phyloP scores from a whole-genome alignment of 495 filamentous ascomycete genomes.

The Chaetomidium leptoderma region DNA sequence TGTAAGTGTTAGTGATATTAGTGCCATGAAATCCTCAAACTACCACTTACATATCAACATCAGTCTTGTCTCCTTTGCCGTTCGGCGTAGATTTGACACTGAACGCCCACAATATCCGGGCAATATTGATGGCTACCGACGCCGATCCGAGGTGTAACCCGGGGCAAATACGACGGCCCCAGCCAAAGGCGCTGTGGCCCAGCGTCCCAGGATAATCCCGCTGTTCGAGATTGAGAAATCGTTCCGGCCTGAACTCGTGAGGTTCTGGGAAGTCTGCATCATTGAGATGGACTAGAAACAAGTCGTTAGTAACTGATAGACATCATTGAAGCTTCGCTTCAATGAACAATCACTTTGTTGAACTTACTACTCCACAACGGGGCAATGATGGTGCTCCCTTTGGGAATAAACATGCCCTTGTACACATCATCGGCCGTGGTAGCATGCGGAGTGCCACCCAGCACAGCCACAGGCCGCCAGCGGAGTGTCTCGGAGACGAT shows the following conservation, averaged over 20 bases:
- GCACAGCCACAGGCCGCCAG: constrained; percentile 48
- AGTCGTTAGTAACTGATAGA: constrained; percentile 18
- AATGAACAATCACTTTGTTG: neutral
- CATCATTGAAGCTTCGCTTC: too few species aligned
- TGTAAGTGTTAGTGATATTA: constrained; percentile 18
- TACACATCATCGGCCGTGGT: constrained; percentile 55
- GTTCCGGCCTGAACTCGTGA: constrained; percentile 46
- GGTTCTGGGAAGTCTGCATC: constrained; percentile 55
- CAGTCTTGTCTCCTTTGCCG: constrained; percentile 43
- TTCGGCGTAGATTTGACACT: constrained; percentile 45
- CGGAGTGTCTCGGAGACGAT: constrained; percentile 51
- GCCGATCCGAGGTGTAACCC: constrained; percentile 51
- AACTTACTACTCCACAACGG: constrained; percentile 46
- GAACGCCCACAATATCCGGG: constrained; percentile 51
- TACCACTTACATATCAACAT: constrained; percentile 44
- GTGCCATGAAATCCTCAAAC: neutral
- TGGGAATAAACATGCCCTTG: constrained; percentile 49
- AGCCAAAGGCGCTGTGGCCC: constrained; percentile 56
- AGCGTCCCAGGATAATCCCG: constrained; percentile 49
- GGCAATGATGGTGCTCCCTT: constrained; percentile 51
- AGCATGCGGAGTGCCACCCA: constrained; percentile 56
- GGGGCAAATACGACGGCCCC: constrained; percentile 55
- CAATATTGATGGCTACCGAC: constrained; percentile 49
- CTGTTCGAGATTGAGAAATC: constrained; percentile 33
- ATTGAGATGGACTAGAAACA: constrained; percentile 48